Conservation (phyloP, 2,329 filamentous ascomycete species). For the Colletotrichum falcatum region DNA sequence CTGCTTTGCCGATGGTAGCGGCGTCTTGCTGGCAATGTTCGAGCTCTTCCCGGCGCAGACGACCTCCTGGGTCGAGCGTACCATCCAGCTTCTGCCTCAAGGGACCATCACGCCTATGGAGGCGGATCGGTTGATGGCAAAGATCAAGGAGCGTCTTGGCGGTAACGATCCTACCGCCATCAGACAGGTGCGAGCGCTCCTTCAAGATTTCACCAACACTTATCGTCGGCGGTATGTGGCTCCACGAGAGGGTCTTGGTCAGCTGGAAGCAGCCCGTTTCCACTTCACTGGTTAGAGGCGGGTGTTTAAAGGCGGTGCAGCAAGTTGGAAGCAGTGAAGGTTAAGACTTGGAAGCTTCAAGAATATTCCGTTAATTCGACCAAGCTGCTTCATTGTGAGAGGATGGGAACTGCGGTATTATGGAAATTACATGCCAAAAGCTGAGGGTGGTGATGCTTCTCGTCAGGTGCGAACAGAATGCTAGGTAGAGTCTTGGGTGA, state of each 20-base stretch:
- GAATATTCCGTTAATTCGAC: neutral
- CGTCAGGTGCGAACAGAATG: neutral
- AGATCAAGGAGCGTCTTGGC: constrained; percentile 82
- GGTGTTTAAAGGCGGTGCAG: neutral
- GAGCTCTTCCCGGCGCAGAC: constrained; percentile 86
- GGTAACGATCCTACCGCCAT: constrained; percentile 70
- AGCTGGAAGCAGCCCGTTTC: constrained; percentile 88
- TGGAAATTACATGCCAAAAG: neutral
- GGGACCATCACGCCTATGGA: constrained; percentile 86
- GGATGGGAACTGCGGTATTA: neutral
- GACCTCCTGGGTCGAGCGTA: constrained; percentile 83
- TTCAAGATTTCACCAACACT: constrained; percentile 97
- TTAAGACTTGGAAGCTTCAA: neutral
- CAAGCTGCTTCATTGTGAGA: neutral
- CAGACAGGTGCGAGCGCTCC: constrained; percentile 82
- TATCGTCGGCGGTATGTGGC: constrained; percentile 95
- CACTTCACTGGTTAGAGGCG: constrained; percentile 66
- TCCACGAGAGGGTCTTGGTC: constrained; percentile 89
- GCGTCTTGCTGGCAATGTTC: constrained; percentile 90
- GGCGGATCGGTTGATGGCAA: constrained; percentile 81
- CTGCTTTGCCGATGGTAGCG: constrained; percentile 94
- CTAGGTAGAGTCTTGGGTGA: neutral
- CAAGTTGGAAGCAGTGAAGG: neutral
- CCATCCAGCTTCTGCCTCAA: constrained; percentile 83
- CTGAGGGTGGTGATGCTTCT: neutral